A percentile compares a stretch with the other conserved stretches of the same genome.
Conservation (phyloP, 2,329 filamentous ascomycete genomes). For the Pseudopyrenochaeta lycopersici region DNA sequence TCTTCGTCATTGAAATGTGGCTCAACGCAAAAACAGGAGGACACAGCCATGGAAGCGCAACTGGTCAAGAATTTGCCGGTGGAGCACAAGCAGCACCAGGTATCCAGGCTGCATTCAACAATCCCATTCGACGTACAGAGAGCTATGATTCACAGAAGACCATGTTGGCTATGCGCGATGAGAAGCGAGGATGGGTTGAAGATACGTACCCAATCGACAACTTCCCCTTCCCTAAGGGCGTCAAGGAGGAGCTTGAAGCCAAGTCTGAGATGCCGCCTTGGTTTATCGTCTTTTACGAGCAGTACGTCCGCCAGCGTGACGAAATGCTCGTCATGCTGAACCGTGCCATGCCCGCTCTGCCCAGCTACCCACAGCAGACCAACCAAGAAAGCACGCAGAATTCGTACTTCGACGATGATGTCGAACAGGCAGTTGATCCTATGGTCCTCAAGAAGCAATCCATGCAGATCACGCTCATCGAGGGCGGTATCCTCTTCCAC, state of each 20-base stretch:
- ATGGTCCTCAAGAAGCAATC: constrained; percentile 50
- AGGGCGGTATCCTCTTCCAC: constrained; percentile 71
- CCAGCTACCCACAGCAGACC: constrained; percentile 40
- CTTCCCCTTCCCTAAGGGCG: constrained; percentile 41
- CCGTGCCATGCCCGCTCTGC: constrained; percentile 41
- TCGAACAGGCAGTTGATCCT: constrained; percentile 48
- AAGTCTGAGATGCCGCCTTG: constrained; percentile 65
- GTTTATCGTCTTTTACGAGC: constrained; percentile 71
- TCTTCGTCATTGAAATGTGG: constrained; percentile 71
- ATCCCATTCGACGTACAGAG: constrained; percentile 36
- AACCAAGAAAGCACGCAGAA: constrained; percentile 23
- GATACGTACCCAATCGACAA: constrained; percentile 38
- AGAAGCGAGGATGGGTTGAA: constrained; percentile 47
- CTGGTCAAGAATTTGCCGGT: constrained; percentile 50
- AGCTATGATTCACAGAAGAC: constrained; percentile 49
- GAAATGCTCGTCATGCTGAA: constrained; percentile 67
- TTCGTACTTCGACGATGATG: constrained; percentile 49
- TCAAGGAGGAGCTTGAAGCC: constrained; percentile 37
- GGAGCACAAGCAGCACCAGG: constrained; percentile 27
- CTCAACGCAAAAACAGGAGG: constrained; percentile 68
- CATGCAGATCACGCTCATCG: constrained; percentile 56
- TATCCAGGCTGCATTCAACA: constrained; percentile 42
- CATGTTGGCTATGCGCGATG: constrained; percentile 41
- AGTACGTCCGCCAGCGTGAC: constrained; percentile 68
- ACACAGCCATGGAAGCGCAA: constrained; percentile 67